Base-by-base conservation (phyloP, 805 yeast genomes). In the Brettanomyces sp. region DNA sequence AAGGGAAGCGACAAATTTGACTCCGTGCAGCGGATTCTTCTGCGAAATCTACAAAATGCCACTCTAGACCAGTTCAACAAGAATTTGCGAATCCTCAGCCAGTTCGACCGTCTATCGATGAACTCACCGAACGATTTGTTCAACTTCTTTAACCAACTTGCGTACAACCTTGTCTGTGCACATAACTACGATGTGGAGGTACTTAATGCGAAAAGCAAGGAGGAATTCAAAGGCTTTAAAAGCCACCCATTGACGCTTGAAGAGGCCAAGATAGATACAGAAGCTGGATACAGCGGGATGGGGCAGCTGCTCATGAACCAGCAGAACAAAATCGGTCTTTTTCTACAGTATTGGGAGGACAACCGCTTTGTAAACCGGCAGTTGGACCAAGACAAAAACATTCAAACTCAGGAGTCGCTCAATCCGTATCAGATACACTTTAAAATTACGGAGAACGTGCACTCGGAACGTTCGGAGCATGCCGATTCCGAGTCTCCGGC, bases 31-130 rank as follows among this genome's bases (percentile, higher is more conserved):
- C 54, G 48, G 11, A 51, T 63, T 0, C 45, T 64, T n/a, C 46
- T 49, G 21, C 46, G 55, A 11, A 64, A 63, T 43, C 48, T 64
- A 41, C 59, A 60, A 22, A 45, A 49, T 18, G 49, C 51, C 37
- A 63, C 66, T 4, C 49, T 64, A 39, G 68, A 63, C 47, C 52
- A 50, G 11, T 64, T 64, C 48, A 64, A 64, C 48, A 60, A 53
- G 52, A 64, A 64, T 44, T 50, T 64, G 35, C 43, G 68, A 22
- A 57, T 62, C 6, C 49, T 64, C 37, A 51, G 63, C 32, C 62
- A 56, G 48, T 55, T 64, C 35, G 68, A 64, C 46, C 49, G 61
- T 38, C 48, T 64, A 11, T 62, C 67, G 3, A 36, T 51, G 24
- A 51, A 50, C 21, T 47, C 64, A 11, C 66, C 66, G 4, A 43